Evolutionary conservation across 805 yeast genomes (phyloP).

Genomic region (Debaryomyces hansenii): DNA sequence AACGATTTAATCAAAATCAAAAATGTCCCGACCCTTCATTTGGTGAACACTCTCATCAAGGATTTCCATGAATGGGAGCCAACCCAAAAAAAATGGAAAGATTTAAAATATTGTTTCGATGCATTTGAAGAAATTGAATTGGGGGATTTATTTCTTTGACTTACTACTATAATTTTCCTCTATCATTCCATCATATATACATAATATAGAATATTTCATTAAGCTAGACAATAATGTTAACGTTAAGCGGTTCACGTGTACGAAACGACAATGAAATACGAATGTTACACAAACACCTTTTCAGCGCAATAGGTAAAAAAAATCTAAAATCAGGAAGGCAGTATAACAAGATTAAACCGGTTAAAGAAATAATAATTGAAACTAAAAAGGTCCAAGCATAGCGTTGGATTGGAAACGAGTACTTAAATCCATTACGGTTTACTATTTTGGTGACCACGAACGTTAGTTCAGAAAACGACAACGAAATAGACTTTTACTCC

Average conservation of each 20-base stretch:
- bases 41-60: conserved; percentile 23
- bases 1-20: conserved; percentile 33
- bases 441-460: no score
- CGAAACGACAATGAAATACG: not conserved
- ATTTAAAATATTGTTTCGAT: conserved; percentile 31
- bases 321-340: not conserved
- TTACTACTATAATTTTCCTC: not conserved
- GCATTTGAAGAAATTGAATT: conserved; percentile 31
- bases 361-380: no score
- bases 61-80: conserved; percentile 33
- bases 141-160: conserved; percentile 23
- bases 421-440: no score
- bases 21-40: conserved; percentile 24
- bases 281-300: not conserved
- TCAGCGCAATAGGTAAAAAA: not conserved
- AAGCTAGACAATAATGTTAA: no score
- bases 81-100: conserved; percentile 28
- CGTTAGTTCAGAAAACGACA: no score
- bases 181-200: no score
- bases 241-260: no score
- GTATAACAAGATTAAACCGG: no score
- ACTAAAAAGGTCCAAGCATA: no score
- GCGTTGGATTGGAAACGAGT: no score
- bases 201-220: no score
- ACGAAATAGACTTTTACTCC: no score